Percentiles rank a stretch among this genome's conserved stretches.
These are phyloP conservation scores for Xylaria sp. DNA, from an alignment of 2,329 filamentous ascomycete genomes.

Conservation along the genomic window DNA sequence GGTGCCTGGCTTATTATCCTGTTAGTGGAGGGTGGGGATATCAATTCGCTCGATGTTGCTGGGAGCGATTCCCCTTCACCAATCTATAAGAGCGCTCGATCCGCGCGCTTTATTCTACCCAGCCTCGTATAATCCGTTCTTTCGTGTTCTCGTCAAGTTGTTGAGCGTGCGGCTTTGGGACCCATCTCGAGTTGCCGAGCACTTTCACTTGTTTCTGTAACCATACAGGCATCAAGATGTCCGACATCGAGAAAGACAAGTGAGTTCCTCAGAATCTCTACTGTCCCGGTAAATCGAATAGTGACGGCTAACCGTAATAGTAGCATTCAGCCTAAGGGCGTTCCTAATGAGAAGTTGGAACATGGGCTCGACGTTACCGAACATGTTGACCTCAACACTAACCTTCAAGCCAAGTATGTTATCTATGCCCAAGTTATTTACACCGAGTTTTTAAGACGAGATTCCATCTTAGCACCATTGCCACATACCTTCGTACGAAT, in stretches of 20 bases:
- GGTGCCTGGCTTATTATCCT: slow-evolving; percentile 26
- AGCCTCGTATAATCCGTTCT: not conserved
- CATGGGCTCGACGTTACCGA: slow-evolving; percentile 46
- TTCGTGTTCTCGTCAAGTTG: slow-evolving; percentile 18
- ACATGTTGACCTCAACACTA: slow-evolving; percentile 53
- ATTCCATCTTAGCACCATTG: too few relatives aligned
- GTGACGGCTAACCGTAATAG: not conserved
- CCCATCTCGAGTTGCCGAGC: slow-evolving; percentile 2
- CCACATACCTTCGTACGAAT: not conserved
- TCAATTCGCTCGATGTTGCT: slow-evolving; percentile 16
- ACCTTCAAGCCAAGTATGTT: slow-evolving; percentile 58
- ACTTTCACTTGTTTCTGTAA: slow-evolving; percentile 14
- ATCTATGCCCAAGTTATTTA: not conserved
- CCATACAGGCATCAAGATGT: slow-evolving; percentile 32
- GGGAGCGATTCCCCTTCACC: not conserved
- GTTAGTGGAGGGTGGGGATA: slow-evolving; percentile 22
- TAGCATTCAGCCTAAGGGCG: slow-evolving; percentile 37
- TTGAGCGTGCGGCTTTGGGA: slow-evolving; percentile 14
- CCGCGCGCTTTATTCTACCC: slow-evolving; percentile 2
- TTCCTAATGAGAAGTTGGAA: slow-evolving; percentile 44
- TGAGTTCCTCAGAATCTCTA: slow-evolving; percentile 14
- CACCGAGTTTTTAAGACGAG: not conserved
- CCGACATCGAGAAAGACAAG: slow-evolving; percentile 32
- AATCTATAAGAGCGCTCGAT: slow-evolving; percentile 30
- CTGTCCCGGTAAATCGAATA: not conserved